Evolutionary conservation across 2,329 filamentous ascomycete species (phyloP).

Genomic region (Ustilaginoidea virens): DNA sequence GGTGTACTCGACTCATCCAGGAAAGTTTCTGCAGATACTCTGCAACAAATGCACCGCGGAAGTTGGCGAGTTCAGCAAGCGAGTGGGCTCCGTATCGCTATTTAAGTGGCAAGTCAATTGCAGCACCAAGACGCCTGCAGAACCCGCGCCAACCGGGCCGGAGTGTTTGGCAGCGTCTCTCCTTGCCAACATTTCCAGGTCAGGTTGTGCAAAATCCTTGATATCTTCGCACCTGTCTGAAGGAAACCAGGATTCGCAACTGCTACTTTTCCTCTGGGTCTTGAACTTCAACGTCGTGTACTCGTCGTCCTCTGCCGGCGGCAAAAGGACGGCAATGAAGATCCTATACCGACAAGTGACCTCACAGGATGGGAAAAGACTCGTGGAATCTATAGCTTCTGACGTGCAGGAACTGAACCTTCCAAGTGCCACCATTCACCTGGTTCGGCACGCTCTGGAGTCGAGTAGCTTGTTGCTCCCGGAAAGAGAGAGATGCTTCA

Average conservation of each 20-base stretch:
- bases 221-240: conserved; percentile 21
- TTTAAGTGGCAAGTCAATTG: conserved; percentile 44
- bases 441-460: conserved; percentile 27
- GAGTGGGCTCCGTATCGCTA: conserved; percentile 29
- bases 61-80: conserved; percentile 31
- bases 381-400: conserved; percentile 35
- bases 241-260: conserved; percentile 1
- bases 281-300: conserved; percentile 40
- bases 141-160: conserved; percentile 21
- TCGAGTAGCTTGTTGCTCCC: conserved; percentile 38
- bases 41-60: conserved; percentile 30
- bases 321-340: conserved; percentile 30
- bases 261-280: conserved; percentile 35
- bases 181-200: conserved; percentile 36
- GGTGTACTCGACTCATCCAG: conserved; percentile 7
- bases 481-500: conserved; percentile 36
- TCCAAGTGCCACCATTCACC: conserved; percentile 31
- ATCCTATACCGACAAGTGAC: conserved; percentile 32
- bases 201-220: conserved; percentile 41
- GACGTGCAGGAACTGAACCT: conserved; percentile 45
- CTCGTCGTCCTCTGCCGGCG: conserved; percentile 22
- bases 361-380: conserved; percentile 26
- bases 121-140: conserved; percentile 13
- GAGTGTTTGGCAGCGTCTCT: conserved; percentile 39
- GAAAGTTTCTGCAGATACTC: conserved; percentile 22